These are phyloP conservation scores for Pisolithus thermaeus DNA, from an alignment of 1,284 basidiomycete genomes.

Conservation along the genomic window DNA sequence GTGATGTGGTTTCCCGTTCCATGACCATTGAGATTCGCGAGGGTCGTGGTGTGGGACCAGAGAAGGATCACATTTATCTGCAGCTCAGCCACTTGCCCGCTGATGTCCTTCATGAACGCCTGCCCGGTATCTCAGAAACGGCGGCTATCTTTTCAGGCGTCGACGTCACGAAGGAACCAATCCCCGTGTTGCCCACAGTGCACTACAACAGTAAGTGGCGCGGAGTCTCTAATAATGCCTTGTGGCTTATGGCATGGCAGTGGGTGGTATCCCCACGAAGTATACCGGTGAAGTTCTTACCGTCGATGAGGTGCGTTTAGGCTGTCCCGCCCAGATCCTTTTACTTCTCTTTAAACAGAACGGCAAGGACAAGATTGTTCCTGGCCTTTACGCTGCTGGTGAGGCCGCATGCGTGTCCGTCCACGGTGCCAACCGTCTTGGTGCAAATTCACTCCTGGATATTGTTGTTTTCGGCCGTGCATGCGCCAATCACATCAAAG, in stretches of 20 bases:
- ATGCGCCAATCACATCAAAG: slow-evolving; percentile 96
- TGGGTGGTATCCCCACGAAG: slow-evolving; percentile 99
- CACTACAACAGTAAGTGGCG: slow-evolving; percentile 84
- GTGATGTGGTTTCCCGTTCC: slow-evolving; percentile 98
- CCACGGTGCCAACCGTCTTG: slow-evolving; percentile 98
- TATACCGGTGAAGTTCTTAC: slow-evolving; percentile 98
- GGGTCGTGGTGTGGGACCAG: slow-evolving; percentile 97
- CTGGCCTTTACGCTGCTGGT: slow-evolving; percentile 97
- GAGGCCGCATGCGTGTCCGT: slow-evolving; percentile 99
- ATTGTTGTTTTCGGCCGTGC: slow-evolving; percentile 99
- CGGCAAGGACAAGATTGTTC: slow-evolving; percentile 93
- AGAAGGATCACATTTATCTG: slow-evolving; percentile 97
- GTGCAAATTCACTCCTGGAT: slow-evolving; percentile 97
- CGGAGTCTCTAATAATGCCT: neutral
- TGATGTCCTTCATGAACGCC: slow-evolving; percentile 93
- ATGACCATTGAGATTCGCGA: slow-evolving; percentile 99
- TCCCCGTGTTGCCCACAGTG: slow-evolving; percentile 93
- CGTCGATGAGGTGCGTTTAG: slow-evolving; percentile 49
- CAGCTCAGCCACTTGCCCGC: slow-evolving; percentile 97
- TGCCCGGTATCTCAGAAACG: slow-evolving; percentile 99
- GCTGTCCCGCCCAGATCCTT: neutral
- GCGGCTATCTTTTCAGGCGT: slow-evolving; percentile 99
- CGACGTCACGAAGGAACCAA: slow-evolving; percentile 99
- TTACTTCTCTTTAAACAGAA: slow-evolving; percentile 31
- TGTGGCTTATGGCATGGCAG: slow-evolving; percentile 36